A percentile compares a stretch with the other conserved stretches of the same genome.
These are phyloP conservation scores for Patellifolia procumbens DNA, from an alignment of 179 eudicot species.

Conservation along the genomic window DNA sequence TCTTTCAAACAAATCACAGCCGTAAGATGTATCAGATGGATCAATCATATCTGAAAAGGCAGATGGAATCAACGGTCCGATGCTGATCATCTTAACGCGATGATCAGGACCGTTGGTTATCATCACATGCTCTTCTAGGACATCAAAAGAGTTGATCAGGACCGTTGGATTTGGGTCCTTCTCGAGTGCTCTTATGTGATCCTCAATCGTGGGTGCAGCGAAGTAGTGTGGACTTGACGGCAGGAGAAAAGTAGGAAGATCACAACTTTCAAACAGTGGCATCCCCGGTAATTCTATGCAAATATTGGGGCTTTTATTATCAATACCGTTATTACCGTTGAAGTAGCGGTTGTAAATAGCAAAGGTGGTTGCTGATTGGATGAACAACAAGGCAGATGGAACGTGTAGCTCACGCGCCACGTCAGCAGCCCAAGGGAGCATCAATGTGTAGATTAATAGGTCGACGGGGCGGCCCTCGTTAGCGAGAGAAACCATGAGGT, in stretches of 20 bases:
- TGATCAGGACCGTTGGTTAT: constrained; percentile 5
- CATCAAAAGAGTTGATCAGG: constrained; percentile 23
- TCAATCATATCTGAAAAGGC: constrained; percentile 17
- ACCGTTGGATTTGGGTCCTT: constrained; percentile 29
- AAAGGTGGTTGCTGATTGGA: constrained; percentile 38
- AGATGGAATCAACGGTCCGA: constrained; percentile 27
- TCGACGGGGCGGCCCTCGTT: constrained; percentile 33
- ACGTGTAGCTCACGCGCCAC: constrained; percentile 45
- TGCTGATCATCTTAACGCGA: constrained; percentile 12
- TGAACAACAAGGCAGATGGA: constrained; percentile 34
- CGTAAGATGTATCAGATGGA: constrained; percentile 21
- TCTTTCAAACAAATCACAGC: constrained; percentile 27
- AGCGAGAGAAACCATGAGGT: constrained; percentile 26
- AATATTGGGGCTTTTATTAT: background rate
- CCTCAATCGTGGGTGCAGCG: constrained; percentile 25
- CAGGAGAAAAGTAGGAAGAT: constrained; percentile 38
- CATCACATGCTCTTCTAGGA: constrained; percentile 4
- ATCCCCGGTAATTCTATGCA: constrained; percentile 31
- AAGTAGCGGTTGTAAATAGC: constrained; percentile 41
- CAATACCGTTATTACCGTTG: constrained; percentile 18
- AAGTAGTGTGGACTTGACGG: constrained; percentile 26
- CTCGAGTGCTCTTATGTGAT: constrained; percentile 44
- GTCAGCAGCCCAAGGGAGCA: constrained; percentile 47
- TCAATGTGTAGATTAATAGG: constrained; percentile 35
- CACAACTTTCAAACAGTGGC: constrained; percentile 34